Evolutionary conservation across 805 yeast genomes (phyloP).

Genomic region (Saccharomycodes ludwigii): DNA sequence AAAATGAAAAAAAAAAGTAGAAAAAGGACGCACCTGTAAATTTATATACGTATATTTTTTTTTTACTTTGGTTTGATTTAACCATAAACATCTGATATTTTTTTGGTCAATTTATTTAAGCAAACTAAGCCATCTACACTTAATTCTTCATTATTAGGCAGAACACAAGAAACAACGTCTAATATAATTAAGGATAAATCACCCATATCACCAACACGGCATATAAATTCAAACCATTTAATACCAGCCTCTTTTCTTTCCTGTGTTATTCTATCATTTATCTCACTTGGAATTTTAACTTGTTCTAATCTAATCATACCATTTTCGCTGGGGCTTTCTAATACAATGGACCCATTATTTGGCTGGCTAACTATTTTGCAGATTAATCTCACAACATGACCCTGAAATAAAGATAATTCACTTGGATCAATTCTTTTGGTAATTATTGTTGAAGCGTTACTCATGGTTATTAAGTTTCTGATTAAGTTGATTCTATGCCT

Average conservation of each 20-base stretch:
- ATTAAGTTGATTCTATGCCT: too few species aligned
- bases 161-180: constrained; percentile 20
- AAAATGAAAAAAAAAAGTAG: background rate
- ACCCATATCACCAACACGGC: constrained; percentile 22
- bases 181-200: constrained; percentile 22
- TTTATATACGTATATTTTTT: background rate
- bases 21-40: background rate
- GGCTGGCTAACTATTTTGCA: too few species aligned
- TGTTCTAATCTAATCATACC: too few species aligned
- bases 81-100: constrained; percentile 22
- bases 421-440: constrained; percentile 24
- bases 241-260: constrained; percentile 15
- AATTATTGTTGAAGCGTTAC: too few species aligned
- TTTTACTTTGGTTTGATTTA: too few species aligned
- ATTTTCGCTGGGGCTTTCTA: too few species aligned
- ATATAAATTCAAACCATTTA: constrained; percentile 25
- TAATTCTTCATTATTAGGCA: constrained; percentile 17
- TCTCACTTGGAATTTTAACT: too few species aligned
- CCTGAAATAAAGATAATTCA: constrained; percentile 13
- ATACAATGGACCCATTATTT: too few species aligned
- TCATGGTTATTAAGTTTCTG: too few species aligned
- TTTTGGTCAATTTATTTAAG: constrained; percentile 17
- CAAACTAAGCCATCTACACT: constrained; percentile 23
- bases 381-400: constrained; percentile 22
- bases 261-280: too few species aligned